Evolutionary conservation across 1,284 basidiomycete species (phyloP), one percentile per base, ranked within the genome.

Genomic region (Schizophyllum amplum): DNA sequence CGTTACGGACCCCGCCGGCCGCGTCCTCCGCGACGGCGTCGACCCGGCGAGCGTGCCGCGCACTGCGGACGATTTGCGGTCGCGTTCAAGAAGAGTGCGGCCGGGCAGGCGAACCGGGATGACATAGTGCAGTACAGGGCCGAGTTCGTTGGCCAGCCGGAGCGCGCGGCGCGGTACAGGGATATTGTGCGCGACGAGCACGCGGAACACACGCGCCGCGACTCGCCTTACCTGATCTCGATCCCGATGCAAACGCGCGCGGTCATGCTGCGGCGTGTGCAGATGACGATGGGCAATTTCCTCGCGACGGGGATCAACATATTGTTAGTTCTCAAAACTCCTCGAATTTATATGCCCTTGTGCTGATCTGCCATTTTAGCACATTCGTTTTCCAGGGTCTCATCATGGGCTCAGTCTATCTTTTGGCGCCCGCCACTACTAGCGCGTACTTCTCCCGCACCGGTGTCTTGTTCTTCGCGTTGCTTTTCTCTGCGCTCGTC

Each of bases 331-430:
- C n/a, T 24, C 27, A 5, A 4, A 13, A 51, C 22, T 42, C 7
- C n/a, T 17, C n/a, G 21, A 66, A 55, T 66, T 68, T 48, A 65
- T 67, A 51, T 65, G 63, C 47, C 65, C 64, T 9, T 1, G 24
- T n/a, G n/a, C n/a, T n/a, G n/a, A n/a, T 22, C 4, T 48, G 9
- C 11, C n/a, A 33, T 50, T 62, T 52, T 25, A 81, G 74, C 66
- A 55, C 78, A 5, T 85, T 79, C 62, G 61, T 84, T n/a, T 64
- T 84, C 48, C 86, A 90, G 69, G 86, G 77, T 7, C 66, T 92
- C 57, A 87, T 92, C 62, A 77, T 87, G 57, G 91, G 92, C 11
- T 89, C 87, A 0, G 79, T 88, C 33, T 96, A 91, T 75, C 76
- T 86, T 60, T 75, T 80, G 4, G 71, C 87, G 53, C 75, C 83